Conservation (phyloP, 768 basidiomycete species). For the Pleurotus ostreatus region DNA sequence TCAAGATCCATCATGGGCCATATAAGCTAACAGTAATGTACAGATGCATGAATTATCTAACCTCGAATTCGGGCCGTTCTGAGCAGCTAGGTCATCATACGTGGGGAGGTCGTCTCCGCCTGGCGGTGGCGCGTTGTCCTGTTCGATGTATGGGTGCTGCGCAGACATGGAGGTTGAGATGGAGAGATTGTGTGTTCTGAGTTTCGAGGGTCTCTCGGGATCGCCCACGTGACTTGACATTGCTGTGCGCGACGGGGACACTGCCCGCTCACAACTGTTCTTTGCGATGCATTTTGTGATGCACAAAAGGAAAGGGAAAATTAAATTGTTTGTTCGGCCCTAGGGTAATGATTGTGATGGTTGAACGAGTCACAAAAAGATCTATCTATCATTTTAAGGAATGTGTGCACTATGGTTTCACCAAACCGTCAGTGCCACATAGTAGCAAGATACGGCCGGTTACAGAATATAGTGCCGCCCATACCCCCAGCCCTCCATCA, state of each 20-base stretch:
- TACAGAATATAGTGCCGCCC: slow-evolving; percentile 78
- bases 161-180: slow-evolving; percentile 5
- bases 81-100: slow-evolving; percentile 74
- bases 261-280: not conserved
- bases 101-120: slow-evolving; percentile 63
- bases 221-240: slow-evolving; percentile 1
- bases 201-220: not conserved
- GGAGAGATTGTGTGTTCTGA: not conserved
- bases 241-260: not conserved
- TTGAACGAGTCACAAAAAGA: not conserved
- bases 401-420: slow-evolving; percentile 81
- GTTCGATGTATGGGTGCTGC: slow-evolving; percentile 30
- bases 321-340: not conserved
- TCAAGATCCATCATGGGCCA: slow-evolving; percentile 11
- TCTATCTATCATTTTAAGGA: not conserved
- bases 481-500: slow-evolving; percentile 36
- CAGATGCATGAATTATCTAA: slow-evolving; percentile 20
- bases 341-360: too few species aligned
- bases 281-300: not conserved
- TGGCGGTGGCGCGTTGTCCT: slow-evolving; percentile 30
- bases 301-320: too few species aligned
- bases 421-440: slow-evolving; percentile 80
- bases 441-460: slow-evolving; percentile 74
- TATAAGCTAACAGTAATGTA: not conserved
- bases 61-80: slow-evolving; percentile 84